phyloP scores from a whole-genome alignment of 108 stramenopile species.

The Nannochloropsis gaditana region DNA sequence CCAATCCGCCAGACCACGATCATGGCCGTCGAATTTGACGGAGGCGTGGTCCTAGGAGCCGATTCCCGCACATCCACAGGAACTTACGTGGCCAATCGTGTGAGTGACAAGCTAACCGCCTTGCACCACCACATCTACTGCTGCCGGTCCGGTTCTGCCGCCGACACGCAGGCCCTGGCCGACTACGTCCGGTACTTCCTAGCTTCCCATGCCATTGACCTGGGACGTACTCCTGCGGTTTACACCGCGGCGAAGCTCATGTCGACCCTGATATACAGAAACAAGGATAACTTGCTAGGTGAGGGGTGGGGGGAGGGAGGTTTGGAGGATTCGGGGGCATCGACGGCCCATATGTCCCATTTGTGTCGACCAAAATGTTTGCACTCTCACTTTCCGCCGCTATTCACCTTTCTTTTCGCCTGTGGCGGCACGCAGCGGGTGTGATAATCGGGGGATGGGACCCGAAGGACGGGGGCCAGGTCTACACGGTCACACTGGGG shows the following conservation, averaged over 20 bases:
- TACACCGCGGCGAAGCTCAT: slow-evolving; percentile 84
- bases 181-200: slow-evolving; percentile 82
- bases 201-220: slow-evolving; percentile 71
- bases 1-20: slow-evolving; percentile 70
- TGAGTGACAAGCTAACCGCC: slow-evolving; percentile 85
- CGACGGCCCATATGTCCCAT: too few relatives aligned
- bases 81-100: slow-evolving; percentile 90
- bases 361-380: too few relatives aligned
- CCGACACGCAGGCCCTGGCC: slow-evolving; percentile 90
- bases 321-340: background rate
- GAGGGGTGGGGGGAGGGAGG: background rate
- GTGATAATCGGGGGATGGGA: slow-evolving; percentile 97
- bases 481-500: slow-evolving; percentile 83
- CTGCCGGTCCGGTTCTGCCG: slow-evolving; percentile 88
- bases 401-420: background rate
- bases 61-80: slow-evolving; percentile 95
- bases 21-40: slow-evolving; percentile 80
- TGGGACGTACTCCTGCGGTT: slow-evolving; percentile 77
- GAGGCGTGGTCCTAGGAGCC: slow-evolving; percentile 90
- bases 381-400: background rate
- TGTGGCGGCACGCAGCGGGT: slow-evolving; percentile 57
- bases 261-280: slow-evolving; percentile 71
- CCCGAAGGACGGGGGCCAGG: slow-evolving; percentile 73
- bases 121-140: slow-evolving; percentile 85
- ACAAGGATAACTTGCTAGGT: slow-evolving; percentile 81